Percentiles rank a stretch among this genome's conserved stretches.
These are phyloP conservation scores for Penicillium sp. DNA, from an alignment of 2,329 filamentous ascomycete genomes.

Conservation along the genomic window DNA sequence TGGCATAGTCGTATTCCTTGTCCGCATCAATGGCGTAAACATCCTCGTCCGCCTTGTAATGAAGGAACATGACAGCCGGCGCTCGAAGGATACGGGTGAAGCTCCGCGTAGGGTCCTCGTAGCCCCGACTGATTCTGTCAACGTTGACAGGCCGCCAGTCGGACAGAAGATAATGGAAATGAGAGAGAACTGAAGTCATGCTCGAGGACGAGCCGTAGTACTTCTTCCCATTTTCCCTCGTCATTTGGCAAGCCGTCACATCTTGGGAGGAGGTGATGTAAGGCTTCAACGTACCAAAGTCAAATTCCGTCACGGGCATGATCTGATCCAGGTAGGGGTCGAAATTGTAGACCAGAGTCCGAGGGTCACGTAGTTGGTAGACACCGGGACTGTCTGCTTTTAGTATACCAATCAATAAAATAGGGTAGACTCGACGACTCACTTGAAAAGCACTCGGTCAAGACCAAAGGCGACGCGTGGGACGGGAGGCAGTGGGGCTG, in stretches of 20 bases:
- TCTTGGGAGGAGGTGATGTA: conserved; percentile 93
- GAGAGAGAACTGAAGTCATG: conserved; percentile 77
- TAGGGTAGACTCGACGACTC: conserved; percentile 18
- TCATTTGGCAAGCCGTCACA: conserved; percentile 58
- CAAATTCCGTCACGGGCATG: conserved; percentile 87
- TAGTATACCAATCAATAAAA: not conserved
- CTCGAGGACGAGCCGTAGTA: conserved; percentile 95
- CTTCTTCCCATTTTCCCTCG: conserved; percentile 58
- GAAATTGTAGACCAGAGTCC: conserved; percentile 87
- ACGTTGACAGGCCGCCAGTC: conserved; percentile 66
- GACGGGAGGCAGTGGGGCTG: conserved; percentile 44
- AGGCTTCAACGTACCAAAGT: conserved; percentile 73
- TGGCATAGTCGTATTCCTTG: conserved; percentile 78
- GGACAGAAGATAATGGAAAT: conserved; percentile 89
- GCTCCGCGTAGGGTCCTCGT: conserved; percentile 51
- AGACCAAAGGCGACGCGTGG: conserved; percentile 64
- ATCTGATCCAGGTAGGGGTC: conserved; percentile 87
- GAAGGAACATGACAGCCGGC: conserved; percentile 72
- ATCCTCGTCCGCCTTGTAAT: conserved; percentile 71
- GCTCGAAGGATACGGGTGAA: conserved; percentile 66
- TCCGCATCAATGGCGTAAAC: conserved; percentile 92
- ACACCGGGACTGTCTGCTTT: conserved; percentile 56
- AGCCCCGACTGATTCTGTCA: conserved; percentile 57
- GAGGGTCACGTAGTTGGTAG: conserved; percentile 79
- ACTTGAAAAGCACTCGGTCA: conserved; percentile 88